Conservation (phyloP, 345 rosid genomes). For the Euphorbia pulcherrima region DNA sequence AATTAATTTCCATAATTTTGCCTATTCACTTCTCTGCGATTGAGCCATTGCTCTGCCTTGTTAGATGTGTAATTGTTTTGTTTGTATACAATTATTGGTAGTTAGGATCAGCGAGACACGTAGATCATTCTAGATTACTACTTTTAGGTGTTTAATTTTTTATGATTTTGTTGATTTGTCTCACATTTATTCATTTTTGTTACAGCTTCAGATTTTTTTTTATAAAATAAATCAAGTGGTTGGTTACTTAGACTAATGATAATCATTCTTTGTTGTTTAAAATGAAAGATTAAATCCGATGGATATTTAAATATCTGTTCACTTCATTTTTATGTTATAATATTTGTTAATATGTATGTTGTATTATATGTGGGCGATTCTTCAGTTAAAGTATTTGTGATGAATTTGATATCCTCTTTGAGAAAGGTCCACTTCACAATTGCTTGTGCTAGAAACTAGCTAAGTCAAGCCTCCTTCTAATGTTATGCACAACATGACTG, state of each 20-base stretch:
- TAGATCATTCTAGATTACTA: background rate
- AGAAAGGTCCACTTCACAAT: background rate
- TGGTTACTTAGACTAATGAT: background rate
- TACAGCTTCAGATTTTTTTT: background rate
- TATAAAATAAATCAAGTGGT: background rate
- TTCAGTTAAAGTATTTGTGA: background rate
- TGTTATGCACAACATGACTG: too few species aligned
- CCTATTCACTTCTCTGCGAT: background rate
- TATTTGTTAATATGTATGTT: background rate
- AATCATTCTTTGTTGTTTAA: background rate
- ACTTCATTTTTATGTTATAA: background rate
- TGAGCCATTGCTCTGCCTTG: background rate
- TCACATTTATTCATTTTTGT: too few species aligned
- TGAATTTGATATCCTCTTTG: background rate
- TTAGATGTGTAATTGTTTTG: background rate
- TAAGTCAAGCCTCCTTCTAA: background rate
- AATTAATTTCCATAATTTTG: background rate
- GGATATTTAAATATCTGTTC: background rate
- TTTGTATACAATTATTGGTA: background rate
- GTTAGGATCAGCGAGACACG: background rate
- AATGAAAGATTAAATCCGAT: background rate
- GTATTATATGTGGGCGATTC: background rate
- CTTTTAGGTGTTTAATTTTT: background rate
- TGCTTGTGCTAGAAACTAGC: background rate
- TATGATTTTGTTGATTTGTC: background rate